Evolutionary conservation across 345 rosid species (phyloP), one percentile per base, ranked within the genome.

Genomic region (Syzygium aqueum): DNA sequence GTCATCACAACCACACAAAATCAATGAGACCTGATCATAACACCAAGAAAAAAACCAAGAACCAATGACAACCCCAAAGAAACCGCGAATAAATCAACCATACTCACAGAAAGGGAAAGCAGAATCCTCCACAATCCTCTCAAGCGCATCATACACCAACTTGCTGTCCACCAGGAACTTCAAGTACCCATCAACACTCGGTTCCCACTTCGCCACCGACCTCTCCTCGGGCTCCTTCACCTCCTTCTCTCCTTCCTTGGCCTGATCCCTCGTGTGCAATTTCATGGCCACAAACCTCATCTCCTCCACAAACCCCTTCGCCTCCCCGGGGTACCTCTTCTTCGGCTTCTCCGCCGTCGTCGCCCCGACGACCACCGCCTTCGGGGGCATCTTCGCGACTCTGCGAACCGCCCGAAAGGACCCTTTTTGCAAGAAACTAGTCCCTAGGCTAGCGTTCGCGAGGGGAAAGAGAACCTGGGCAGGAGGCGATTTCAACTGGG

Each of bases 281-380:
- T 90, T 96, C 99, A 97, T 97, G 14, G 99, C 99, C 88, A 95
- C 97, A 87, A 95, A 97, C 90, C 99, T 96, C 99, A 97, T 96
- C 96, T 97, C 99, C 92, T 97, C 99, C 88, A 97, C 98, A 88
- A 97, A 96, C 53, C 99, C 99, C 86, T 97, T 96, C 0, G 97
- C 93, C 94, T 96, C 98, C 5, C 98, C 98, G 0, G 99, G 98
- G 84, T 95, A 95, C 77, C 98, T 91, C 91, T 90, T 94, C 77
- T 87, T 92, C 51, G 91, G 92, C 96, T 93, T 96, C 95, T 95
- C 98, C 2, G 95, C 92, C 65, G 96, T 91, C 15, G 96, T 91
- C 12, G 97, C 94, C 19, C 94, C 88, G 51, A 95, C 94, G 37
- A 85, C 82, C 10, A 51, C 52, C 67, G 87, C 90, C 88, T 83